Conservation (phyloP, 257 asterid species). For the Eucommia ulmoides region DNA sequence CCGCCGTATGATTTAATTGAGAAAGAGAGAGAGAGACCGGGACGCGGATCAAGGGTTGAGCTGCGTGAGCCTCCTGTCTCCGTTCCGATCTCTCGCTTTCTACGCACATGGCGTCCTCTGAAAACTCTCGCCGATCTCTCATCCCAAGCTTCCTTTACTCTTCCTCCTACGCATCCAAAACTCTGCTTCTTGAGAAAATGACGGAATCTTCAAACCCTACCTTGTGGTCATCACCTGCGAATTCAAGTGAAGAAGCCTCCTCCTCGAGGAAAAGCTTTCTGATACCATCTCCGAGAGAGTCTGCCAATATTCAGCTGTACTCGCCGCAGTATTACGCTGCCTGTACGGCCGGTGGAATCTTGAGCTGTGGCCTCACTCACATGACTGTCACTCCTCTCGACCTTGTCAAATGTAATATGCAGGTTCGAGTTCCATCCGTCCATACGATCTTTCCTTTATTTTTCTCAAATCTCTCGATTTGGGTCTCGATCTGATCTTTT, state of each 20-base stretch:
- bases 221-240: slow-evolving; percentile 11
- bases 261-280: slow-evolving; percentile 22
- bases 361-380: slow-evolving; percentile 93
- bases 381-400: slow-evolving; percentile 95
- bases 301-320: slow-evolving; percentile 56
- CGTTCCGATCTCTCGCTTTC: slow-evolving; percentile 5
- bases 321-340: slow-evolving; percentile 80
- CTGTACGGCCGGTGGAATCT: slow-evolving; percentile 76
- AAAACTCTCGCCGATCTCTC: slow-evolving; percentile 50
- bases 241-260: slow-evolving; percentile 3
- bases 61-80: no score
- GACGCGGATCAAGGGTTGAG: no score
- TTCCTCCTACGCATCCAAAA: slow-evolving; percentile 30
- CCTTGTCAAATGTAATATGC: slow-evolving; percentile 97
- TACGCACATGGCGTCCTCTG: slow-evolving; percentile 27
- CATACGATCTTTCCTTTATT: slow-evolving; percentile 4
- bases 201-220: slow-evolving; percentile 13
- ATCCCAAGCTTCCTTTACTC: slow-evolving; percentile 55
- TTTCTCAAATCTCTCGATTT: not conserved
- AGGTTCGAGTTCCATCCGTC: slow-evolving; percentile 30
- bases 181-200: slow-evolving; percentile 18
- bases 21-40: no score
- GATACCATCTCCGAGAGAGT: slow-evolving; percentile 65
- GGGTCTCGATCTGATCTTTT: no score
- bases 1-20: no score